A percentile compares a stretch with the other conserved stretches of the same genome.
Evolutionary conservation across 225 moss, liverwort and hornwort genomes (phyloP).

Genomic region (Polytrichum commune): DNA sequence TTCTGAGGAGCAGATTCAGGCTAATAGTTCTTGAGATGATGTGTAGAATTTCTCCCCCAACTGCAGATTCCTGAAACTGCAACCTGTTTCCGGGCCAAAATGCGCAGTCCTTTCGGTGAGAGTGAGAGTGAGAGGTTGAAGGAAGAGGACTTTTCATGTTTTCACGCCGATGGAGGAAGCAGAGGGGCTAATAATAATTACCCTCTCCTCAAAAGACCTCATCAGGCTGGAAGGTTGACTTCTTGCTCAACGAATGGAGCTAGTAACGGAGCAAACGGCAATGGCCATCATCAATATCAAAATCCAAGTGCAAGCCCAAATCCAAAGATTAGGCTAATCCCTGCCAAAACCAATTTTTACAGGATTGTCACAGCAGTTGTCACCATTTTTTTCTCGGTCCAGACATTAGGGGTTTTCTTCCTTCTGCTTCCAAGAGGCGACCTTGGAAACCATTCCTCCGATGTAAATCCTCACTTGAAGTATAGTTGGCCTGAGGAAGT

Average conservation of each 20-base stretch:
- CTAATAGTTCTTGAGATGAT: too few relatives aligned
- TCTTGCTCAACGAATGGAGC: constrained; percentile 5
- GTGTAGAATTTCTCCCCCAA: too few relatives aligned
- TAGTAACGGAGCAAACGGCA: constrained; percentile 9
- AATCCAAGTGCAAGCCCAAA: constrained; percentile 9
- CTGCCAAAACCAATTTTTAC: constrained; percentile 25
- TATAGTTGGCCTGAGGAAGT: constrained; percentile 13
- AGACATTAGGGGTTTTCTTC: constrained; percentile 28
- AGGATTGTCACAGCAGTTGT: constrained; percentile 32
- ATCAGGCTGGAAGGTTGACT: constrained; percentile 21
- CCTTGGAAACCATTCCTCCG: constrained; percentile 37
- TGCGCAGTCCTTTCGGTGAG: too few relatives aligned
- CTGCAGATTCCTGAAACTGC: too few relatives aligned
- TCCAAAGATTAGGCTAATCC: constrained; percentile 4
- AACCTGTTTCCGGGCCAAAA: too few relatives aligned
- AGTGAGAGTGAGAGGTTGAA: too few relatives aligned
- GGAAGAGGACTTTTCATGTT: too few relatives aligned
- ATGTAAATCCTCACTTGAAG: constrained; percentile 26
- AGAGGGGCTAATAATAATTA: neutral
- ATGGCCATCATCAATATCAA: constrained; percentile 17
- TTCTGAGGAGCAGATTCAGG: too few relatives aligned
- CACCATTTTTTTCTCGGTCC: constrained; percentile 22
- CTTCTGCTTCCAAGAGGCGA: constrained; percentile 34
- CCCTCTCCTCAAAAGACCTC: constrained; percentile 21
- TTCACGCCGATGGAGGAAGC: too few relatives aligned